These are phyloP conservation scores for Misopates orontium DNA, from an alignment of 257 asterid genomes.

Conservation along the genomic window DNA sequence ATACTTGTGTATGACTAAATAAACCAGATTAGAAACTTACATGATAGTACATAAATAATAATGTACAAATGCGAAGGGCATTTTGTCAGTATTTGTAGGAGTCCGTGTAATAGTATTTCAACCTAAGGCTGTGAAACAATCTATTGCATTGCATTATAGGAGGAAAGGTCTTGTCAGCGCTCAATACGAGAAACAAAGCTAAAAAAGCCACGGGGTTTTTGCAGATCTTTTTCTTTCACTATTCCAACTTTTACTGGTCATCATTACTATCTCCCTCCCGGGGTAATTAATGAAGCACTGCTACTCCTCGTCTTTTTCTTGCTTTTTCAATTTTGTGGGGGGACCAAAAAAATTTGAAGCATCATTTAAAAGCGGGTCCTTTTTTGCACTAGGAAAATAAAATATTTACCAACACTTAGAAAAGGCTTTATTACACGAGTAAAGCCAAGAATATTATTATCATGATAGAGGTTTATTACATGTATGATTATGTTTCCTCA, in stretches of 20 bases:
- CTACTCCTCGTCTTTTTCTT: slow-evolving; percentile 29
- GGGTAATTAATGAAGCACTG: slow-evolving; percentile 40
- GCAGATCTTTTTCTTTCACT: slow-evolving; percentile 9
- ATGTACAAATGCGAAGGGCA: background rate
- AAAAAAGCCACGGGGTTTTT: background rate
- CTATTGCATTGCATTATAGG: background rate
- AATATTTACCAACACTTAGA: no score
- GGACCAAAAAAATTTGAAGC: slow-evolving; percentile 12
- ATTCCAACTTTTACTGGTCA: slow-evolving; percentile 36
- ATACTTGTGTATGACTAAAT: background rate
- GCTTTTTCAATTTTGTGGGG: slow-evolving; percentile 23
- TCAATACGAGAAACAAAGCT: slow-evolving; percentile 32
- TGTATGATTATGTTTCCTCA: slow-evolving; percentile 36
- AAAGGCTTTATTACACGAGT: background rate
- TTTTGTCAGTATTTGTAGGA: background rate
- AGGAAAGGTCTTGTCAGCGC: slow-evolving; percentile 28
- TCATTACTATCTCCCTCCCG: slow-evolving; percentile 34
- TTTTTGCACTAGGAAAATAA: background rate
- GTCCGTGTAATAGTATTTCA: background rate
- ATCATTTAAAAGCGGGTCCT: background rate
- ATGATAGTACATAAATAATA: background rate
- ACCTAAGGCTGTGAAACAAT: background rate
- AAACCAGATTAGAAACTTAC: background rate
- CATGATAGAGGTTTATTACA: slow-evolving; percentile 6
- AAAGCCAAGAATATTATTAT: background rate